These are phyloP conservation scores for Pterothamnion heteromorphum DNA, from an alignment of 31 red algal species.

Conservation along the genomic window DNA sequence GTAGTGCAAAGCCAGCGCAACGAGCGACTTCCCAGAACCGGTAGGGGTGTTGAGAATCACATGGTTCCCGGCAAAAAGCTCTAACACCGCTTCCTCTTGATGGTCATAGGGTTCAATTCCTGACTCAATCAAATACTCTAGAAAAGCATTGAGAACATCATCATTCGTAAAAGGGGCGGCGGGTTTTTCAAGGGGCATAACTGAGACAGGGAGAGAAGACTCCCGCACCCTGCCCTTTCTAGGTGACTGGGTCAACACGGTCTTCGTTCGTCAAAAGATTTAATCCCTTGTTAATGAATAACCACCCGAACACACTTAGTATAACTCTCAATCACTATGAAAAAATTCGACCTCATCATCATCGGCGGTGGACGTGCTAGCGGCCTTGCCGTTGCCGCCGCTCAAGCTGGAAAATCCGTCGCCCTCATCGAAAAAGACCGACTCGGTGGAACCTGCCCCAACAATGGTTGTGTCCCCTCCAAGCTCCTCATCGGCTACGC, in stretches of 20 bases:
- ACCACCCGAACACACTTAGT: no score
- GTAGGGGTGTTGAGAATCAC: conserved; percentile 17
- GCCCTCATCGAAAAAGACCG: background rate
- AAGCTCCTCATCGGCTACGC: background rate
- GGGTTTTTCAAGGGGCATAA: background rate
- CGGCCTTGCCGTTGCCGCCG: background rate
- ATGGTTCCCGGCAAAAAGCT: background rate
- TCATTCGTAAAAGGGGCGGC: background rate
- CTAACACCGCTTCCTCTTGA: conserved; percentile 16
- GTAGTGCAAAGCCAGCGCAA: background rate
- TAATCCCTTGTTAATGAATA: no score
- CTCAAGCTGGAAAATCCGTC: background rate
- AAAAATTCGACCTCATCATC: background rate
- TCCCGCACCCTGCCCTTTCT: no score
- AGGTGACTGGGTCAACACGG: no score
- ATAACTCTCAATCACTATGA: no score
- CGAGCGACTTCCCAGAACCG: conserved; percentile 10
- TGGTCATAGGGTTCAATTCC: background rate
- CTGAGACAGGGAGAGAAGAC: no score
- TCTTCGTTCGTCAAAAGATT: no score
- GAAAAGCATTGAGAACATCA: background rate
- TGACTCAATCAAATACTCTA: background rate
- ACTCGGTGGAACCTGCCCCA: conserved; percentile 3
- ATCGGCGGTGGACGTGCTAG: background rate
- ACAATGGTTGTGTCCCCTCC: background rate